A percentile compares a stretch with the other conserved stretches of the same genome.
Evolutionary conservation across 371 early-diverging fungal genomes (phyloP).

Genomic region (Mortierella sp.): DNA sequence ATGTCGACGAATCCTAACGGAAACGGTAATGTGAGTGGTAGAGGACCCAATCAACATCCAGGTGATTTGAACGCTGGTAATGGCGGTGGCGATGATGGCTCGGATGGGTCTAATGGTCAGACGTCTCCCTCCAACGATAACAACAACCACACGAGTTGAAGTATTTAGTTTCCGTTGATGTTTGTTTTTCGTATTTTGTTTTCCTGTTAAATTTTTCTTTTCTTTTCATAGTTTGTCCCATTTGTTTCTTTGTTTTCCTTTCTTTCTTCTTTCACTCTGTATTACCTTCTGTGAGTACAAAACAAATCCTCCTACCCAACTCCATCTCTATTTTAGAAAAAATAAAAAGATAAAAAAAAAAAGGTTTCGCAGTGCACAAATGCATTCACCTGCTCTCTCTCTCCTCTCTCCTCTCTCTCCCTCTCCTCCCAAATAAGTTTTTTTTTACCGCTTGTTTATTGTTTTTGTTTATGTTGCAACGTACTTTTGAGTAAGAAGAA

Average conservation of each 20-base stretch:
- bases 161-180: neutral
- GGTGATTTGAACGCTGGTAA: no score
- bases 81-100: neutral
- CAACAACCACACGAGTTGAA: neutral
- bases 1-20: slow-evolving; percentile 1
- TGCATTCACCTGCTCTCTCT: no score
- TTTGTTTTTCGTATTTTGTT: neutral
- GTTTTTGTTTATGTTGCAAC: no score
- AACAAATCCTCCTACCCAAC: no score
- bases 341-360: no score
- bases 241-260: neutral
- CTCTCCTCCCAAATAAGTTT: no score
- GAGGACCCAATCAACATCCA: neutral
- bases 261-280: neutral
- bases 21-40: neutral
- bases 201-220: neutral
- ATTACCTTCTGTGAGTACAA: neutral
- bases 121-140: neutral
- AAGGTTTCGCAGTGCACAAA: no score
- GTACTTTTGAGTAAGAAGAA: no score
- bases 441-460: no score
- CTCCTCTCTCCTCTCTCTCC: no score
- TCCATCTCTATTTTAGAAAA: no score
- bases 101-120: neutral
- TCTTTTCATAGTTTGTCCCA: neutral